Percentiles rank a stretch among this genome's conserved stretches.
Evolutionary conservation across 192 early-diverging fungal species (phyloP).

Genomic region (Coemansia umbellata): DNA sequence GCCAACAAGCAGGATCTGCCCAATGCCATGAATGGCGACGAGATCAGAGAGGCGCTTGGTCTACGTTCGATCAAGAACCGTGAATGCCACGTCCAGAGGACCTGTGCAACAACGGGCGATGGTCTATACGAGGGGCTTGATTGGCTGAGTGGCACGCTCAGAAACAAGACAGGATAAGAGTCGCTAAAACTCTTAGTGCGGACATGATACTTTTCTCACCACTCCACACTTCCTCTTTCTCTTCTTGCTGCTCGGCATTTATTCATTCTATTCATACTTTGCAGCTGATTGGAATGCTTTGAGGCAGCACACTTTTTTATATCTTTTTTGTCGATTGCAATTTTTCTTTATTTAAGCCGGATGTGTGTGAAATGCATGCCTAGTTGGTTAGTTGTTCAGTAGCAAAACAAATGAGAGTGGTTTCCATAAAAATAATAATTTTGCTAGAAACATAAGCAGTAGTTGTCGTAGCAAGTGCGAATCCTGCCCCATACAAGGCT

Average conservation of each 20-base stretch:
- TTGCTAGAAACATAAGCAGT: too few species aligned
- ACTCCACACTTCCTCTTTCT: neutral
- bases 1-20: constrained; percentile 99
- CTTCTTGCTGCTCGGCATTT: neutral
- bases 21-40: constrained; percentile 90
- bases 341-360: constrained; percentile 1
- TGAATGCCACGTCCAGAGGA: constrained; percentile 92
- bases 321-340: constrained; percentile 9
- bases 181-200: too few species aligned
- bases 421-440: too few species aligned
- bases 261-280: neutral
- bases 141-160: constrained; percentile 75
- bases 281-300: neutral
- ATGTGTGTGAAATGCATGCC: constrained; percentile 20
- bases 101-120: constrained; percentile 90
- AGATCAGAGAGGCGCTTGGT: constrained; percentile 92
- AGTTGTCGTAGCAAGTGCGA: too few species aligned
- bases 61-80: constrained; percentile 75
- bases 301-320: neutral
- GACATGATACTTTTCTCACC: too few species aligned
- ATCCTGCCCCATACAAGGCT: too few species aligned
- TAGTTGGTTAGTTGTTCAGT: too few species aligned
- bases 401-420: too few species aligned
- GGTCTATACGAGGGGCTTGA: constrained; percentile 97
- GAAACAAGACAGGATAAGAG: constrained; percentile 1